Conservation (phyloP, 2,329 filamentous ascomycete genomes). For the Claviceps purpurea region DNA sequence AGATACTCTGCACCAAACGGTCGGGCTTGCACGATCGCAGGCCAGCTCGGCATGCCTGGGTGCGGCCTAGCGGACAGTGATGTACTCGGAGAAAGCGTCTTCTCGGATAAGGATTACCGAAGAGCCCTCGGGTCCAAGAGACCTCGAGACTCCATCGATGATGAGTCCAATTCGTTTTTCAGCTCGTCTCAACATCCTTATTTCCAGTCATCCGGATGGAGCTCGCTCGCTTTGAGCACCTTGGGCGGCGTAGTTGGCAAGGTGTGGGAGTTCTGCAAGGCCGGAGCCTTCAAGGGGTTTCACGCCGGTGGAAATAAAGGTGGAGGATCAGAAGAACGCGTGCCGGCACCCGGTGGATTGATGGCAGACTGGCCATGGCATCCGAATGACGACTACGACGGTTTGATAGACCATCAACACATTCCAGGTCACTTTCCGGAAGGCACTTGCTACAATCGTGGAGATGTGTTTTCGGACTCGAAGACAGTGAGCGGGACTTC, state of each 20-base stretch:
- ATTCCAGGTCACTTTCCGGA: conserved; percentile 21
- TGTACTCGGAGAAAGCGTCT: conserved; percentile 38
- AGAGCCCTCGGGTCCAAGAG: conserved; percentile 36
- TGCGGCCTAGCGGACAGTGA: conserved; percentile 18
- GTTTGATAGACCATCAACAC: conserved; percentile 10
- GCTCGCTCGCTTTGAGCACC: conserved; percentile 44
- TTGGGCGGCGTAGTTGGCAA: conserved; percentile 59
- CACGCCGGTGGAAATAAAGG: conserved; percentile 69
- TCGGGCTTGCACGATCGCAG: conserved; percentile 34
- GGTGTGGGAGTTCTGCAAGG: conserved; percentile 73
- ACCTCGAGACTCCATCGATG: conserved; percentile 23
- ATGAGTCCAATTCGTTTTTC: conserved; percentile 20
- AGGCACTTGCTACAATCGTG: conserved; percentile 10
- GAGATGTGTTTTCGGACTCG: conserved; percentile 13
- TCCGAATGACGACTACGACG: conserved; percentile 9
- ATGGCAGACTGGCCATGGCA: conserved; percentile 3
- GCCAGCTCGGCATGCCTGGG: conserved; percentile 38
- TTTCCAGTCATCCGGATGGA: conserved; percentile 33
- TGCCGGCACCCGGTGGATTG: conserved; percentile 9
- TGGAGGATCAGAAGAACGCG: conserved; percentile 28
- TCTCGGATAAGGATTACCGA: conserved; percentile 44
- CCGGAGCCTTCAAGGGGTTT: conserved; percentile 66
- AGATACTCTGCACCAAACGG: conserved; percentile 2
- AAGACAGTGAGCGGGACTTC: conserved; percentile 20
- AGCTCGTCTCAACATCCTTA: conserved; percentile 16